These are phyloP conservation scores for Solanum virginianum DNA, from an alignment of 257 asterid genomes.

Conservation along the genomic window DNA sequence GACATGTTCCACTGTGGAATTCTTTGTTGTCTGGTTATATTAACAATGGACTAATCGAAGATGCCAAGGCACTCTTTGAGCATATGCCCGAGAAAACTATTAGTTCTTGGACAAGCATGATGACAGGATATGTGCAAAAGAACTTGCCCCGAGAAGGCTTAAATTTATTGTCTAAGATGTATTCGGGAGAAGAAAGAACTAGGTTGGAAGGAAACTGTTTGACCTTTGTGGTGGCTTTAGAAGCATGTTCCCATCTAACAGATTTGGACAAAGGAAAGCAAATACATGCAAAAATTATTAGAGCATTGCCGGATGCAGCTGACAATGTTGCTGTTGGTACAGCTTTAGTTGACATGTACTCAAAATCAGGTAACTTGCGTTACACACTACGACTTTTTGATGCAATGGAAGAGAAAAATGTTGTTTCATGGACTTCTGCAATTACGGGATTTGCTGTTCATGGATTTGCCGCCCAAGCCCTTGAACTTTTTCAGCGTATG, in stretches of 20 bases:
- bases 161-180: constrained; percentile 17
- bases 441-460: constrained; percentile 24
- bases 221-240: constrained; percentile 29
- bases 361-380: constrained; percentile 21
- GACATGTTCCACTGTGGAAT: constrained; percentile 19
- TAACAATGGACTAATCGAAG: constrained; percentile 11
- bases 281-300: constrained; percentile 22
- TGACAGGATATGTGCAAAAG: constrained; percentile 22
- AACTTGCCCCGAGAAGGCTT: constrained; percentile 14
- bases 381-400: constrained; percentile 16
- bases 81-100: constrained; percentile 21
- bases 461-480: constrained; percentile 20
- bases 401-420: constrained; percentile 23
- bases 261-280: constrained; percentile 26
- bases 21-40: constrained; percentile 21
- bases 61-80: constrained; percentile 19
- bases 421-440: constrained; percentile 27
- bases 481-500: constrained; percentile 18
- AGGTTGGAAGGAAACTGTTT: constrained; percentile 18
- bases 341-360: constrained; percentile 36
- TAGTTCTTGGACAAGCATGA: constrained; percentile 37
- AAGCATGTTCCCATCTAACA: constrained; percentile 22
- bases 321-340: constrained; percentile 25
- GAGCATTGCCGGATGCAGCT: constrained; percentile 8
- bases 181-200: constrained; percentile 2